Evolutionary conservation across 2,329 filamentous ascomycete genomes (phyloP).

Genomic region (Calonectria pauciramosa): DNA sequence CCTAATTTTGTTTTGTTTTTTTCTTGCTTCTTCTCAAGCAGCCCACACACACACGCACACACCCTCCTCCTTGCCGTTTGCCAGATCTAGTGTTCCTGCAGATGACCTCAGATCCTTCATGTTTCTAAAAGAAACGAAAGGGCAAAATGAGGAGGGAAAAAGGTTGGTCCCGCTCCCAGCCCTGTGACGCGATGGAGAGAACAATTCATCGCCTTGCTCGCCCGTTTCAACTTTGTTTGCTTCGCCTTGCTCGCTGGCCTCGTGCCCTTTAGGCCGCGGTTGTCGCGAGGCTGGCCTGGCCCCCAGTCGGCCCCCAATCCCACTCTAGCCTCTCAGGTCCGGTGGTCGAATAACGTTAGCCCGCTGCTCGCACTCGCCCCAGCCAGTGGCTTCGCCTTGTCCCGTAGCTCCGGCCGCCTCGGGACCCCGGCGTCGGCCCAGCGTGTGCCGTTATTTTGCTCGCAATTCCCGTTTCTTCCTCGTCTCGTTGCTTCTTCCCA

Average conservation of each 20-base stretch:
- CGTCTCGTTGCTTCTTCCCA: constrained; percentile 32
- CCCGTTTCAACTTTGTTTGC: not conserved
- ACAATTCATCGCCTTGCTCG: constrained; percentile 8
- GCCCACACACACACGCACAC: not conserved
- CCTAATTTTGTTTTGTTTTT: not conserved
- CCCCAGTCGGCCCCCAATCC: constrained; percentile 1
- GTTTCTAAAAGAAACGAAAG: constrained; percentile 7
- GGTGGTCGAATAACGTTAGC: not conserved
- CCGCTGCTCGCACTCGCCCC: constrained; percentile 4
- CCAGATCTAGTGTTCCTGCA: constrained; percentile 47
- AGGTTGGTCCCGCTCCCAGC: constrained; percentile 1
- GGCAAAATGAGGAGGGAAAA: not conserved
- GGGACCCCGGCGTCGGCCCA: constrained; percentile 13
- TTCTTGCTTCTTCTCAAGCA: not conserved
- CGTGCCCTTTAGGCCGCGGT: not conserved
- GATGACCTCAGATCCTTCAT: constrained; percentile 39
- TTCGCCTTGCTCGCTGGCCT: constrained; percentile 20
- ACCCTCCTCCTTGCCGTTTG: constrained; percentile 16
- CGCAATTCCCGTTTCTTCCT: constrained; percentile 16
- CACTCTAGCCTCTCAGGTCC: not conserved
- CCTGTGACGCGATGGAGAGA: constrained; percentile 14
- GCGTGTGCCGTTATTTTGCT: constrained; percentile 8
- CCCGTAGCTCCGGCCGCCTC: constrained; percentile 15
- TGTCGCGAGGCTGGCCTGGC: constrained; percentile 15
- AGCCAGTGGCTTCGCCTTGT: constrained; percentile 14